Evolutionary conservation across 2,329 filamentous ascomycete species (phyloP).

Genomic region (Sclerotiophoma versabilis): DNA sequence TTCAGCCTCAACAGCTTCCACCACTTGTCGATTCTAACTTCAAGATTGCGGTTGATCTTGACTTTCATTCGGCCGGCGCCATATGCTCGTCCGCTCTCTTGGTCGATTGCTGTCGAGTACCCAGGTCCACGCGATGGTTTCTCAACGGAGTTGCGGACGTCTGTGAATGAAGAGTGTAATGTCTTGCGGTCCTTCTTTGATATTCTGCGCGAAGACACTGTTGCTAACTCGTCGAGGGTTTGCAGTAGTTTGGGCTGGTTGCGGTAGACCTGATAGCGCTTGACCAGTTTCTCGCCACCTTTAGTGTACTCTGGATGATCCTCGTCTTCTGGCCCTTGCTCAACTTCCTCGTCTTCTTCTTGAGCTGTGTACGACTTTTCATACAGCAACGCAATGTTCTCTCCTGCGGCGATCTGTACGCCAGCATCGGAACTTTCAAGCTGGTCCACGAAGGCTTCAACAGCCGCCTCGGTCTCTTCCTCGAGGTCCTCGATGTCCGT

Average conservation of each 20-base stretch:
- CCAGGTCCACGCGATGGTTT: conserved; percentile 71
- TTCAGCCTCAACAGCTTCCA: conserved; percentile 74
- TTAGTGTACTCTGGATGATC: conserved; percentile 48
- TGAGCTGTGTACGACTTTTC: conserved; percentile 71
- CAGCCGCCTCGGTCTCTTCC: conserved; percentile 71
- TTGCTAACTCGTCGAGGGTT: conserved; percentile 66
- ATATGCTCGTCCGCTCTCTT: conserved; percentile 65
- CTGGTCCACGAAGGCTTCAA: conserved; percentile 85
- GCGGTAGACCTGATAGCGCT: conserved; percentile 72
- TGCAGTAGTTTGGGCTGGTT: conserved; percentile 67
- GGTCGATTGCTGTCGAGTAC: conserved; percentile 69
- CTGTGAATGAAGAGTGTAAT: conserved; percentile 70
- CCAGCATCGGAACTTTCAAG: conserved; percentile 75
- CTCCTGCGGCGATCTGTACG: conserved; percentile 79
- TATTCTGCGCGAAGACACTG: conserved; percentile 66
- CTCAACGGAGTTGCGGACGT: conserved; percentile 71
- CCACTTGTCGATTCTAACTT: conserved; percentile 73
- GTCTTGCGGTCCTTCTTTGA: conserved; percentile 71
- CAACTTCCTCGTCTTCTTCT: conserved; percentile 63
- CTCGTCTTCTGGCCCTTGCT: conserved; percentile 58
- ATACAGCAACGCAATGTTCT: conserved; percentile 82
- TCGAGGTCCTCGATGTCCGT: conserved; percentile 79
- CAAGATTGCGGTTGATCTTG: conserved; percentile 64
- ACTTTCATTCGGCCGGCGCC: conserved; percentile 66
- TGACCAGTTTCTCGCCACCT: conserved; percentile 54